These are phyloP conservation scores for Ustanciosporium gigantosporum DNA, from an alignment of 1,284 basidiomycete genomes.

Conservation along the genomic window DNA sequence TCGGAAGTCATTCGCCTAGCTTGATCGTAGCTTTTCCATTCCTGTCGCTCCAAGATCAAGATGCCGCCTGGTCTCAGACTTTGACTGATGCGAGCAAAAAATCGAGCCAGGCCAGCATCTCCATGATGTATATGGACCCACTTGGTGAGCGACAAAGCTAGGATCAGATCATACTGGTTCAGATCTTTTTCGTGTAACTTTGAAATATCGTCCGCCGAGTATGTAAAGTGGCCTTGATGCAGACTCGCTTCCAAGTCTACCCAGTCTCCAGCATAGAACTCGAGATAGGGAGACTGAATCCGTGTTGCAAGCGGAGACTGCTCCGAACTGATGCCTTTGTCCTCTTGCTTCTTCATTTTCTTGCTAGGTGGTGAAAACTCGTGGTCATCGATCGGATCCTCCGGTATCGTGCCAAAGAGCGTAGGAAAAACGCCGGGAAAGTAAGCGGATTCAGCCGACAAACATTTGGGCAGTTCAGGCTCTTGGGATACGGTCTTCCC, in stretches of 20 bases:
- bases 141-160: conserved; percentile 35
- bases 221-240: not conserved
- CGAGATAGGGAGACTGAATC: conserved; percentile 2
- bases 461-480: too few species aligned
- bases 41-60: conserved; percentile 21
- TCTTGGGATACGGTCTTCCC: too few species aligned
- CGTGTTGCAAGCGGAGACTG: too few species aligned
- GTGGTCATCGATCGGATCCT: not conserved
- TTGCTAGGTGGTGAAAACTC: too few species aligned
- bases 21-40: conserved; percentile 25
- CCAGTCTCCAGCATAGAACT: conserved; percentile 17
- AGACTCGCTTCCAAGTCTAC: not conserved
- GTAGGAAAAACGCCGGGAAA: conserved; percentile 22
- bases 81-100: conserved; percentile 13
- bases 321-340: not conserved
- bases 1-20: conserved; percentile 5
- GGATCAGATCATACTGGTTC: conserved; percentile 4
- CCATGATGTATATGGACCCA: conserved; percentile 37
- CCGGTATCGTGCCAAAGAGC: conserved; percentile 9
- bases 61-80: conserved; percentile 6
- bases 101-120: conserved; percentile 10
- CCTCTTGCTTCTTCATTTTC: not conserved
- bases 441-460: conserved; percentile 7
- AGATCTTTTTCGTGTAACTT: not conserved
- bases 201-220: not conserved